Base-by-base conservation (phyloP, 169 alveolate genomes). In the Neospora caninum region DNA sequence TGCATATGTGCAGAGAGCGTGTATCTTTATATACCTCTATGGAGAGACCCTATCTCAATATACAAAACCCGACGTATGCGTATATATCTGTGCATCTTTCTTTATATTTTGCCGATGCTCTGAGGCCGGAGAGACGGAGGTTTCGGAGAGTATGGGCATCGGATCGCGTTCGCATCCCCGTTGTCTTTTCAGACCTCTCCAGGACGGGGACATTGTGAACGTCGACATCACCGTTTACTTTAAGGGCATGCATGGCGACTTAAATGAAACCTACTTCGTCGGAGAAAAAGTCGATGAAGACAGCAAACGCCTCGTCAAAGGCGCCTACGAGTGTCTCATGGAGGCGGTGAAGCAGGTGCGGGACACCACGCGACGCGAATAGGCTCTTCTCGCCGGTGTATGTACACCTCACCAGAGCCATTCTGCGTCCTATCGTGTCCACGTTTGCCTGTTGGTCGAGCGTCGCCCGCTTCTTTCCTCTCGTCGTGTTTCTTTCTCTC, bases 221-320 rank as follows among this genome's bases (percentile, higher is more conserved):
- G 80, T 97, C 16, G 99, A 98, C 96, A 96, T 98, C n/a, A 96
- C 98, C 27, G 97, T 97, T 0, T 98, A 94, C 92, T 96, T 96
- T 78, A 92, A 97, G 64, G 99, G 99, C 31, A 95, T 95, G 91
- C 99, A 98, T 91, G 97, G 97, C 10, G 99, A 99, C 94, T 95
- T 98, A 91, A 99, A 98, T 94, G 99, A 99, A 97, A 99, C 99
- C 0, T 99, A 96, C 94, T 96, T 96, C 82, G 99, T 99, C 64
- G 99, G 99, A 13, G 99, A 98, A 91, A 27, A 22, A 6, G 70
- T 29, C 42, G 73, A 42, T 27, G 94, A 41, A 31, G 94, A 94
- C 31, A 78, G 69, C 41, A 31, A 87, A 38, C 22, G 93, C 54
- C 95, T 88, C 9, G 27, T 84, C 0, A 80, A 91, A 53, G 96